A percentile compares a stretch with the other conserved stretches of the same genome.
Evolutionary conservation across 768 basidiomycete species (phyloP).

Genomic region (Mycena indigotica): DNA sequence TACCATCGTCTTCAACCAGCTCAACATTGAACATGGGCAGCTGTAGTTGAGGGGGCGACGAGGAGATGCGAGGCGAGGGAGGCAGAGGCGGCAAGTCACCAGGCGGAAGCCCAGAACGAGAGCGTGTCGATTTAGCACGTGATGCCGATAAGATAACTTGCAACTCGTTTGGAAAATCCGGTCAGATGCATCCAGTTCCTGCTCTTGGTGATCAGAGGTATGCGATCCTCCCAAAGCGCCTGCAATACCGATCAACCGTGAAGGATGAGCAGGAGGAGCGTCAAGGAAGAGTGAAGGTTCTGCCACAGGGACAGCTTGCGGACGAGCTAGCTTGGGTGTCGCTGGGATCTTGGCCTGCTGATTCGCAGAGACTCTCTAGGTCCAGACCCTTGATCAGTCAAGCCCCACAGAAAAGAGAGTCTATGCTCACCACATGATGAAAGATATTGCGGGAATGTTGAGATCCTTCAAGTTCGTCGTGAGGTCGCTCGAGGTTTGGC

Average conservation of each 20-base stretch:
- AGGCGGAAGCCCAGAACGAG: slow-evolving; percentile 41
- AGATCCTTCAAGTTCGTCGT: slow-evolving; percentile 57
- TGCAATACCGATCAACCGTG: slow-evolving; percentile 57
- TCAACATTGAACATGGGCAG: slow-evolving; percentile 46
- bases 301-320: slow-evolving; percentile 2
- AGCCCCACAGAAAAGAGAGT: slow-evolving; percentile 2
- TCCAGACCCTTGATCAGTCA: slow-evolving; percentile 29
- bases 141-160: slow-evolving; percentile 56
- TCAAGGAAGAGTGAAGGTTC: slow-evolving; percentile 1
- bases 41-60: slow-evolving; percentile 27
- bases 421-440: slow-evolving; percentile 57
- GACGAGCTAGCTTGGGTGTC: slow-evolving; percentile 46
- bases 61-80: slow-evolving; percentile 23
- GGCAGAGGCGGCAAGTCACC: slow-evolving; percentile 4
- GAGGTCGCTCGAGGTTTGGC: slow-evolving; percentile 52
- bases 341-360: slow-evolving; percentile 52
- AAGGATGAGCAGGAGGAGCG: neutral
- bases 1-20: slow-evolving; percentile 47
- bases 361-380: slow-evolving; percentile 51
- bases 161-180: slow-evolving; percentile 81
- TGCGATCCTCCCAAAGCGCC: slow-evolving; percentile 71
- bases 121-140: slow-evolving; percentile 44
- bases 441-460: slow-evolving; percentile 35
- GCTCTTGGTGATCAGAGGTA: slow-evolving; percentile 45
- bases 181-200: slow-evolving; percentile 55